These are phyloP conservation scores for Coleophoma cylindrospora DNA, from an alignment of 2,329 filamentous ascomycete species.

Conservation along the genomic window DNA sequence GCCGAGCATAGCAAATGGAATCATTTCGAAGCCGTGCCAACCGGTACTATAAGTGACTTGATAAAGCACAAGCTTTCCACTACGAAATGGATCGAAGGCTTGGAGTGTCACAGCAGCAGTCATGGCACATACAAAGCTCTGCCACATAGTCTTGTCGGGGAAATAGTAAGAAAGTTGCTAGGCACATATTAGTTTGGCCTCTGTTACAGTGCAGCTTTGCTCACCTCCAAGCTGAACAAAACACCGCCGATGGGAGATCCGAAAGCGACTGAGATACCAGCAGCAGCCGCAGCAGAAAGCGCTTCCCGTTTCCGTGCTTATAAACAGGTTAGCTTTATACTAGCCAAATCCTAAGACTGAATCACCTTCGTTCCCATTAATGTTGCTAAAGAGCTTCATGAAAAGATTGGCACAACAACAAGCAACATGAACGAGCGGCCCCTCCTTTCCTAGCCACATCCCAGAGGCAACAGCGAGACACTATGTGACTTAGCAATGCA, in stretches of 20 bases:
- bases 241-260: slow-evolving; percentile 92
- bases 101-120: slow-evolving; percentile 93
- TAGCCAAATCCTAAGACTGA: background rate
- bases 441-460: slow-evolving; percentile 96
- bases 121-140: slow-evolving; percentile 98
- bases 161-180: slow-evolving; percentile 95
- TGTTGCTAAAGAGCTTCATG: slow-evolving; percentile 78
- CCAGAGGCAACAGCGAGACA: slow-evolving; percentile 89
- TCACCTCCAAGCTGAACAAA: slow-evolving; percentile 85
- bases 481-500: slow-evolving; percentile 36
- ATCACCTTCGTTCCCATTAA: slow-evolving; percentile 81
- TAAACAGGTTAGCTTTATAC: slow-evolving; percentile 15
- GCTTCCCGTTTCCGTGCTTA: slow-evolving; percentile 88
- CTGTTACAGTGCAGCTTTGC: slow-evolving; percentile 4
- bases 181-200: slow-evolving; percentile 5
- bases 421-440: slow-evolving; percentile 89
- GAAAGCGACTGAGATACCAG: slow-evolving; percentile 91
- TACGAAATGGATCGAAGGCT: slow-evolving; percentile 89
- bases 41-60: slow-evolving; percentile 88
- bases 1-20: slow-evolving; percentile 83
- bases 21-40: slow-evolving; percentile 92
- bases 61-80: slow-evolving; percentile 91
- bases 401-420: slow-evolving; percentile 95
- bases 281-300: slow-evolving; percentile 84
- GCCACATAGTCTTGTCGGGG: slow-evolving; percentile 99